Base-by-base conservation (phyloP, 2,329 filamentous ascomycete species). In the Alternaria gansuensis region DNA sequence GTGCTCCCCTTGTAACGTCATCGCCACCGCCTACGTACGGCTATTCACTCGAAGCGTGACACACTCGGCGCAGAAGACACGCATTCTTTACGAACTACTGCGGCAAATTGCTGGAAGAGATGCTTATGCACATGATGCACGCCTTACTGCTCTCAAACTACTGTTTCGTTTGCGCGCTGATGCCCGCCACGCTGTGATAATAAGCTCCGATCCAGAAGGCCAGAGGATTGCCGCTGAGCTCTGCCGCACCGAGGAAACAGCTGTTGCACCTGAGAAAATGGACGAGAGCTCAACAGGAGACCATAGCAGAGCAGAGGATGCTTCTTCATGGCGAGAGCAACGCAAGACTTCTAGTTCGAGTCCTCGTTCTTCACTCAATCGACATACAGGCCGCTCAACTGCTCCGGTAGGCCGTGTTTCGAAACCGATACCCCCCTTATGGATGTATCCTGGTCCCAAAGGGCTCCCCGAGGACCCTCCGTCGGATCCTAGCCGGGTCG, bases 101-200 rank as follows among this genome's bases (percentile, higher is more conserved):
- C 68, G 75, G 4, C 59, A 70, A 3, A 66, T 78, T 41, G 75
- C 76, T 45, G 70, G 70, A 29, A 65, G 65, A 23, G 67, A 76
- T 36, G 63, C 65, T 7, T 75, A 72, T 55, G 67, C 72, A 11
- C 73, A 66, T 41, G 77, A 79, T 64, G 77, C 77, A 33, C 73
- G 77, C 5, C 66, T 79, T 43, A 73, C 73, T 13, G 74, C 76
- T 5, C 65, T 79, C 9, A 77, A 76, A 52, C 63, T 78, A 41
- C 81, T 97, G 2, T 94, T 96, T 73, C 87, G 93, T 41, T 80
- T 97, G 29, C 87, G 93, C 58, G 92, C 92, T 23, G 92, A 97
- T 76, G 92, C 90, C 74, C 87, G 90, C 9, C 87, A 93, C 65
- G 85, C 88, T 43, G 84, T 97, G 4, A 92, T 90, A 57, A 81